phyloP scores from a whole-genome alignment of 2,329 filamentous ascomycete genomes.

The Trichoderma sp. region DNA sequence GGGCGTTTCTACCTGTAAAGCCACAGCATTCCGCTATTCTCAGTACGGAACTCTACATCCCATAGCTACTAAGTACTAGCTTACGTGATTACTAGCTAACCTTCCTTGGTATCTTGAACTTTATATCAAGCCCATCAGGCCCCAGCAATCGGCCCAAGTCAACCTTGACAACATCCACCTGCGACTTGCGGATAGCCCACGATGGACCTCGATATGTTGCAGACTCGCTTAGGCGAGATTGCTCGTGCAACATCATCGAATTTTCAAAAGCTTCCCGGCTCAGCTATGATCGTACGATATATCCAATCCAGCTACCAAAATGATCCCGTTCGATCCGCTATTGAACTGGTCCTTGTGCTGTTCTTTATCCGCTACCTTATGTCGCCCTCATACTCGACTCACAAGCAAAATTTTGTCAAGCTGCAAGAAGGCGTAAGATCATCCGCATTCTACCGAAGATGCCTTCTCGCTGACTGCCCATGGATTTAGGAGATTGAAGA shows the following conservation, averaged over 20 bases:
- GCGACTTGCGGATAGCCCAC: not conserved
- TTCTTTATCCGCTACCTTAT: constrained; percentile 95
- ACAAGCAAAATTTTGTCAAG: constrained; percentile 85
- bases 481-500: constrained; percentile 80
- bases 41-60: not conserved
- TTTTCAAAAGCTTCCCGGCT: constrained; percentile 91
- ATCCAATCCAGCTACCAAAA: constrained; percentile 98
- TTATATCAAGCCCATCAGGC: not conserved
- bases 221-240: constrained; percentile 51
- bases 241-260: constrained; percentile 59
- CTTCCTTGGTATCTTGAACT: not conserved
- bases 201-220: constrained; percentile 67
- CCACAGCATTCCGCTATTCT: not conserved
- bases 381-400: constrained; percentile 87
- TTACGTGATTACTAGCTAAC: not conserved
- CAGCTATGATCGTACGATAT: constrained; percentile 90
- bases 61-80: not conserved
- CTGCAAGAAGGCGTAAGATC: constrained; percentile 70
- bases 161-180: not conserved
- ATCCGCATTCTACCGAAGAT: not conserved
- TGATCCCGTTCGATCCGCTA: constrained; percentile 88
- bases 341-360: constrained; percentile 90
- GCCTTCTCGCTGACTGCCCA: not conserved
- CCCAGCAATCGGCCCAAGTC: not conserved
- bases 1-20: no score